Percentiles rank a stretch among this genome's conserved stretches.
Evolutionary conservation across 2,329 filamentous ascomycete genomes (phyloP).

Genomic region (Penicillium hordei): DNA sequence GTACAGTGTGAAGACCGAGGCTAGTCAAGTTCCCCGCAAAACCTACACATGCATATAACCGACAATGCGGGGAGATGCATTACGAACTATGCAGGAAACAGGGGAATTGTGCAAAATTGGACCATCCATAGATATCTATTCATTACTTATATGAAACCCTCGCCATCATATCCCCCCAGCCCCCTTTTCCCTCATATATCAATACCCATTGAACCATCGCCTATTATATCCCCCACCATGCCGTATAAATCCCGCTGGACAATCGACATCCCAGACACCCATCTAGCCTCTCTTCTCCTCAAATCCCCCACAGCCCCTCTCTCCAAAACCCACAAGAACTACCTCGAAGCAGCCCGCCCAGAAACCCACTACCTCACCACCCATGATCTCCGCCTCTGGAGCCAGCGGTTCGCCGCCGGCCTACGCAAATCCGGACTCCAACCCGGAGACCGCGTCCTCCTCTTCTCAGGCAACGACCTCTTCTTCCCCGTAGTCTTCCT

Average conservation of each 20-base stretch:
- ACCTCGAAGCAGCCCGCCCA: constrained; percentile 66
- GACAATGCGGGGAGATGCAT: background rate
- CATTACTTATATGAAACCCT: background rate
- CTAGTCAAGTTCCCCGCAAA: constrained; percentile 18
- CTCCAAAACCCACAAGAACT: constrained; percentile 47
- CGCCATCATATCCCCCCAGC: background rate
- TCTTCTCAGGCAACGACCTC: constrained; percentile 72
- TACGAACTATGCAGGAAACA: background rate
- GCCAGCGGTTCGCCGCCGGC: constrained; percentile 70
- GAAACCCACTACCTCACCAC: constrained; percentile 66
- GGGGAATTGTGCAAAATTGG: background rate
- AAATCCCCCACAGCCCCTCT: constrained; percentile 50
- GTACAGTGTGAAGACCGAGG: constrained; percentile 5
- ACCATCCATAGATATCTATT: background rate
- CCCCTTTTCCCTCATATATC: background rate
- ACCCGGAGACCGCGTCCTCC: constrained; percentile 67
- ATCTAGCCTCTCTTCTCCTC: constrained; percentile 47
- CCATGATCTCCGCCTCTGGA: constrained; percentile 65
- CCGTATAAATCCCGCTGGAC: constrained; percentile 54
- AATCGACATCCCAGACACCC: constrained; percentile 48
- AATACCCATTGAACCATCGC: background rate
- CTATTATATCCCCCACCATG: constrained; percentile 31
- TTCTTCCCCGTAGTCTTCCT: constrained; percentile 71
- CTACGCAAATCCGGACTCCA: constrained; percentile 63
- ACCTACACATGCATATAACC: background rate